Percentiles rank a stretch among this genome's conserved stretches.
phyloP scores from a whole-genome alignment of 2,329 filamentous ascomycete genomes.

The Alternaria sp. region DNA sequence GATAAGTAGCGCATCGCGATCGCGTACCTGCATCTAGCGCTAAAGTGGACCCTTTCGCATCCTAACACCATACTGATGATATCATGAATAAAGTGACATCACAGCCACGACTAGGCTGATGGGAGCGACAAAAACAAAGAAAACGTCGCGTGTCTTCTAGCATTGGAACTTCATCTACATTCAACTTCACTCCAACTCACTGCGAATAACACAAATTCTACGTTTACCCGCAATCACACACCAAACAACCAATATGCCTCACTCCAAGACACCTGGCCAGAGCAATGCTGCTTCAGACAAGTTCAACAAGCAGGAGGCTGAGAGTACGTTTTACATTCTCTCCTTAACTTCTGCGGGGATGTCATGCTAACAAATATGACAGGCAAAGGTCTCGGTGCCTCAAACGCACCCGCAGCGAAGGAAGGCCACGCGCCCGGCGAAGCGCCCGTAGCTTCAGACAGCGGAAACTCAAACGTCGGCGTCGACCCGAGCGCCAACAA shows the following conservation, averaged over 20 bases:
- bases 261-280: slow-evolving; percentile 28
- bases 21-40: not conserved
- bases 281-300: slow-evolving; percentile 26
- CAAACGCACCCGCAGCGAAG: slow-evolving; percentile 24
- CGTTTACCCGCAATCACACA: not conserved
- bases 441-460: slow-evolving; percentile 22
- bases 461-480: slow-evolving; percentile 24
- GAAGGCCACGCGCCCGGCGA: slow-evolving; percentile 19
- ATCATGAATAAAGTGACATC: slow-evolving; percentile 2
- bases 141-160: not conserved
- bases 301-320: slow-evolving; percentile 24
- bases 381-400: slow-evolving; percentile 26
- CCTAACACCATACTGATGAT: not conserved
- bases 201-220: not conserved
- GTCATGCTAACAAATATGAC: not conserved
- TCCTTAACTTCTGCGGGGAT: not conserved
- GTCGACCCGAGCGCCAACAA: slow-evolving; percentile 25
- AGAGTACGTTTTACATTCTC: slow-evolving; percentile 7
- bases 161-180: not conserved
- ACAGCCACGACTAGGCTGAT: not conserved
- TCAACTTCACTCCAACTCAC: not conserved
- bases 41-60: not conserved
- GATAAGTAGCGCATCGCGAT: not conserved
- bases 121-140: not conserved
- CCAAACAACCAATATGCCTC: slow-evolving; percentile 11